phyloP scores from a whole-genome alignment of 2,329 filamentous ascomycete species.

The Trichoderma sp. region DNA sequence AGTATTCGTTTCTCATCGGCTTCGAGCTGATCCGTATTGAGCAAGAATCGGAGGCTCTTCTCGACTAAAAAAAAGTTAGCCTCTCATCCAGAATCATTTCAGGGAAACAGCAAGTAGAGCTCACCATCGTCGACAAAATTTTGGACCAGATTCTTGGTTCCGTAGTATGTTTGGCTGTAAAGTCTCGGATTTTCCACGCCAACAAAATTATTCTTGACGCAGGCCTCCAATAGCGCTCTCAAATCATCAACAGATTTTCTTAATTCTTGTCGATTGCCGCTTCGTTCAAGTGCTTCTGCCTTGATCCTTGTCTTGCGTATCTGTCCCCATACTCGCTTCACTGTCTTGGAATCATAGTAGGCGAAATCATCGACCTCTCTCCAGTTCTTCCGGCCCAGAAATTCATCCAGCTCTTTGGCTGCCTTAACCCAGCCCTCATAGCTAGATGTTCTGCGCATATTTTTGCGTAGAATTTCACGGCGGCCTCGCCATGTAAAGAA shows the following conservation, averaged over 20 bases:
- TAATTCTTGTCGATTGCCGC: constrained; percentile 41
- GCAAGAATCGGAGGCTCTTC: constrained; percentile 65
- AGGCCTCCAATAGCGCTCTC: constrained; percentile 77
- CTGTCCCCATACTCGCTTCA: constrained; percentile 75
- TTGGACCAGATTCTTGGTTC: constrained; percentile 93
- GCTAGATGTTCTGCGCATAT: constrained; percentile 69
- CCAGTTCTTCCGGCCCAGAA: constrained; percentile 79
- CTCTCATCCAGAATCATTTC: too few species aligned
- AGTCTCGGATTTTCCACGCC: constrained; percentile 90
- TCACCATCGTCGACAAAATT: constrained; percentile 81
- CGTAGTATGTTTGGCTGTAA: constrained; percentile 98
- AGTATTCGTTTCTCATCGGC: constrained; percentile 74
- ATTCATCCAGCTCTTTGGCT: constrained; percentile 76
- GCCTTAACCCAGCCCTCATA: constrained; percentile 84
- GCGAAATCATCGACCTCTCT: constrained; percentile 75
- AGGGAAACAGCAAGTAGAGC: not conserved
- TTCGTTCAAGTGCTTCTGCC: constrained; percentile 56
- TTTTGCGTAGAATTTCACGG: constrained; percentile 69
- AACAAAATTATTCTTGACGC: constrained; percentile 96
- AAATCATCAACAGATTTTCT: constrained; percentile 71
- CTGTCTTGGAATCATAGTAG: constrained; percentile 86
- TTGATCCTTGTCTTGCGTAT: constrained; percentile 64
- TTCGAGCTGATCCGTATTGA: constrained; percentile 66
- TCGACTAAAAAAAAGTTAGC: constrained; percentile 53
- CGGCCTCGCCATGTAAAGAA: constrained; percentile 85